phyloP scores from a whole-genome alignment of 2,329 filamentous ascomycete genomes.

The Arthrinium phaeospermum region DNA sequence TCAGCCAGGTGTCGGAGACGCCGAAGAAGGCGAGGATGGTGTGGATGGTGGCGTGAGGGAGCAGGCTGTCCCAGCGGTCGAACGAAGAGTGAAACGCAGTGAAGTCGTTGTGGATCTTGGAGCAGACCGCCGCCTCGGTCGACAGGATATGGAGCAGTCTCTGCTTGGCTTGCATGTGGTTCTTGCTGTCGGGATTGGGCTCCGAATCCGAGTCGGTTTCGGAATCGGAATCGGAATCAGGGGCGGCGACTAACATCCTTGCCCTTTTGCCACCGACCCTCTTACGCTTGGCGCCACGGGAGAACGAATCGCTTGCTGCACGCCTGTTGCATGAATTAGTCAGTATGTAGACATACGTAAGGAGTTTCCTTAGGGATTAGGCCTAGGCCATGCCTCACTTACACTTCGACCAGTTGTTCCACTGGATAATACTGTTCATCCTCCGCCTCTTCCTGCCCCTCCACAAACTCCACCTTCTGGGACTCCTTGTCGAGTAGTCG shows the following conservation, averaged over 20 bases:
- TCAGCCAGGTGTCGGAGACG: slow-evolving; percentile 59
- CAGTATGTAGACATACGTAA: no score
- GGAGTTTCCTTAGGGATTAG: no score
- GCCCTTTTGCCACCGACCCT: background rate
- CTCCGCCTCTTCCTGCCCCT: slow-evolving; percentile 47
- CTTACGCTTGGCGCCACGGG: background rate
- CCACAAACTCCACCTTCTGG: slow-evolving; percentile 31
- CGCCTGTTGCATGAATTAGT: background rate
- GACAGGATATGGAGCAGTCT: slow-evolving; percentile 53
- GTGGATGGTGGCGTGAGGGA: slow-evolving; percentile 64
- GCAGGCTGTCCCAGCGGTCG: slow-evolving; percentile 47
- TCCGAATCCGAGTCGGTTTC: background rate
- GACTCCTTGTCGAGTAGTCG: slow-evolving; percentile 43
- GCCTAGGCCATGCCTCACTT: background rate
- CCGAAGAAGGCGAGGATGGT: slow-evolving; percentile 63
- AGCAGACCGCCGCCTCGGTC: slow-evolving; percentile 53
- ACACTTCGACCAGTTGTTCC: background rate
- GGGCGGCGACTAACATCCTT: background rate
- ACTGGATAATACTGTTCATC: background rate
- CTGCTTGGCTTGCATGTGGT: slow-evolving; percentile 50
- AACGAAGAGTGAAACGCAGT: slow-evolving; percentile 55
- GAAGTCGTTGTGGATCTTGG: slow-evolving; percentile 50
- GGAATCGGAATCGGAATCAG: background rate
- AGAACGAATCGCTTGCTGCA: no score
- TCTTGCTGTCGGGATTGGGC: slow-evolving; percentile 11